Evolutionary conservation across 2,329 filamentous ascomycete species (phyloP), one percentile per base, ranked within the genome.

Genomic region (Ophiostoma quercus): DNA sequence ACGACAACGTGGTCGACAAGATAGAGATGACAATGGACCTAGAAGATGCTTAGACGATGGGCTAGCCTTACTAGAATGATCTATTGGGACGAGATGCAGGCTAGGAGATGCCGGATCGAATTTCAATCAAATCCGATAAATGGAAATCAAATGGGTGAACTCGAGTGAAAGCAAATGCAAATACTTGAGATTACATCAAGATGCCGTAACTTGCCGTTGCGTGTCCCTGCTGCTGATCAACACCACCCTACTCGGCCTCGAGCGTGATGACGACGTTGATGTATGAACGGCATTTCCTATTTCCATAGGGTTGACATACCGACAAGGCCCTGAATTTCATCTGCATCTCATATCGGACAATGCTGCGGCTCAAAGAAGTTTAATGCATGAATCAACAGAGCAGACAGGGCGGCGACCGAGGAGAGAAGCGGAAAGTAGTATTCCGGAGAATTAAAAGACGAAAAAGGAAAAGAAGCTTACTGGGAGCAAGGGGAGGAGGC

Each of bases 301-400:
- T 34, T 34, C 34, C 34, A 34, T 6, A 5, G 34, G 34, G 34
- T 34, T 34, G 34, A 57, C 51, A 47, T 57, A 14, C 8, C n/a
- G 57, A 62, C 5, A 47, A 47, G 57, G 34, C 25, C 57, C 57
- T 62, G 57, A 32, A 62, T 60, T 3, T 60, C 22, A 60, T 60
- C 54, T 60, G 54, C 4, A 60, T 60, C 11, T 60, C 22, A 60
- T 29, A 29, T 62, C 57, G 14, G 25, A 62, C 51, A 29, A 57
- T 62, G 25, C n/a, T 62, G 57, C 57, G 57, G 51, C 51, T 57
- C 8, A 25, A 11, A 22, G n/a, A 14, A 11, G n/a, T 12, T 14
- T 14, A 57, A 25, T 57, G 51, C 51, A 57, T 57, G 22, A 57
- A 57, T 12, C 6, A 16, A 47, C 16, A 47, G 43, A 16, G 43